Percentiles rank a stretch among this genome's conserved stretches.
Evolutionary conservation across 208 protist genomes (phyloP).

Genomic region (Polymyxa betae): DNA sequence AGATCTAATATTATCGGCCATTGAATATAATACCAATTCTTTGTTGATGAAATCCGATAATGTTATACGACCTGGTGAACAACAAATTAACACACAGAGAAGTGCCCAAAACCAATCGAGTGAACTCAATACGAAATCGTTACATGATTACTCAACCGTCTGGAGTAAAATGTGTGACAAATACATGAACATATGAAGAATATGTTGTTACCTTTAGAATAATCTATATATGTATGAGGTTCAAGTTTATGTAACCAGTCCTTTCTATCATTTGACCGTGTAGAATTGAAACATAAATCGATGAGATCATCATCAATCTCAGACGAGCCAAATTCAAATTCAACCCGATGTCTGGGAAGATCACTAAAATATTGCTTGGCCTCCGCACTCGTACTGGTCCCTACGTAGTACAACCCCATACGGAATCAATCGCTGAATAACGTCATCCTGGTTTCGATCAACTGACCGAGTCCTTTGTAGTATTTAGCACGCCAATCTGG

Average conservation of each 20-base stretch:
- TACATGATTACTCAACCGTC: too few species aligned
- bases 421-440: background rate
- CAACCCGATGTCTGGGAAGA: conserved; percentile 91
- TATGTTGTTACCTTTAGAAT: conserved; percentile 43
- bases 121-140: too few species aligned
- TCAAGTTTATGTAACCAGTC: conserved; percentile 91
- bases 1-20: conserved; percentile 82
- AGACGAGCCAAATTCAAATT: conserved; percentile 84
- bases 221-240: conserved; percentile 42
- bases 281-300: conserved; percentile 97
- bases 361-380: conserved; percentile 99
- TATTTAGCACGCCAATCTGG: conserved; percentile 91
- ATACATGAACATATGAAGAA: too few species aligned
- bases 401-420: background rate
- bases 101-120: too few species aligned
- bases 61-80: conserved; percentile 41
- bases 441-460: background rate
- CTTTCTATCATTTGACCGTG: conserved; percentile 96
- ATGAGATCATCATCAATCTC: conserved; percentile 88
- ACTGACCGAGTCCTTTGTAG: conserved; percentile 90
- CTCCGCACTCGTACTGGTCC: conserved; percentile 76
- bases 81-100: too few species aligned
- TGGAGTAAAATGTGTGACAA: too few species aligned
- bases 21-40: conserved; percentile 99
- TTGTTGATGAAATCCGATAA: conserved; percentile 64